A percentile compares a stretch with the other conserved stretches of the same genome.
Conservation (phyloP, 495 filamentous ascomycete genomes). For the Penicillium turbatum region DNA sequence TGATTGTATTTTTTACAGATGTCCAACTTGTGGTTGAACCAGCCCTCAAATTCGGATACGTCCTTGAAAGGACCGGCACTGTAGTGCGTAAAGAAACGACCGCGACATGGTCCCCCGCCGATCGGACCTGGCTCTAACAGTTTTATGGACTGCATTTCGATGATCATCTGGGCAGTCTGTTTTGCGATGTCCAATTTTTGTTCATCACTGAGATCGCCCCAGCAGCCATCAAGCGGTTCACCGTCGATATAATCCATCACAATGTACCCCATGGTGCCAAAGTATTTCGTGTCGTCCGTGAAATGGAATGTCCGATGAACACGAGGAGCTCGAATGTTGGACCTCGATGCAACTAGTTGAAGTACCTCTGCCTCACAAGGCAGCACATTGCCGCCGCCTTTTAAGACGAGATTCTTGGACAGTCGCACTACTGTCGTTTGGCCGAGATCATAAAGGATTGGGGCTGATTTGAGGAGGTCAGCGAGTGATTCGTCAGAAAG, state of each 20-base stretch:
- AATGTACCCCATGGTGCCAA: slow-evolving; percentile 27
- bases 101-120: slow-evolving; percentile 22
- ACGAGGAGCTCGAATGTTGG: slow-evolving; percentile 15
- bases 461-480: slow-evolving; percentile 15
- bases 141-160: slow-evolving; percentile 20
- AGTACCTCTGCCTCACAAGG: slow-evolving; percentile 18
- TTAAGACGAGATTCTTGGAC: slow-evolving; percentile 14
- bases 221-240: slow-evolving; percentile 23
- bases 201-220: slow-evolving; percentile 14
- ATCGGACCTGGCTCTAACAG: slow-evolving; percentile 24
- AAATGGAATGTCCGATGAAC: slow-evolving; percentile 21
- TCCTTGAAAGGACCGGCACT: slow-evolving; percentile 29
- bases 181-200: slow-evolving; percentile 15
- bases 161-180: slow-evolving; percentile 23
- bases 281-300: slow-evolving; percentile 21
- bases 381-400: slow-evolving; percentile 17
- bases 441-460: slow-evolving; percentile 10
- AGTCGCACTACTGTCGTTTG: slow-evolving; percentile 20
- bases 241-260: slow-evolving; percentile 34
- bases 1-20: slow-evolving; percentile 14
- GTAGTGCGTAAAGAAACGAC: slow-evolving; percentile 27
- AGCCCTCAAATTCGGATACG: slow-evolving; percentile 24
- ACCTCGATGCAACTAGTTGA: slow-evolving; percentile 11
- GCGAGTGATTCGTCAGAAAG: slow-evolving; percentile 14
- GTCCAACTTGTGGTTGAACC: slow-evolving; percentile 31